Conservation (phyloP, 208 protist species). For the Acanthamoeba culbertsoni region DNA sequence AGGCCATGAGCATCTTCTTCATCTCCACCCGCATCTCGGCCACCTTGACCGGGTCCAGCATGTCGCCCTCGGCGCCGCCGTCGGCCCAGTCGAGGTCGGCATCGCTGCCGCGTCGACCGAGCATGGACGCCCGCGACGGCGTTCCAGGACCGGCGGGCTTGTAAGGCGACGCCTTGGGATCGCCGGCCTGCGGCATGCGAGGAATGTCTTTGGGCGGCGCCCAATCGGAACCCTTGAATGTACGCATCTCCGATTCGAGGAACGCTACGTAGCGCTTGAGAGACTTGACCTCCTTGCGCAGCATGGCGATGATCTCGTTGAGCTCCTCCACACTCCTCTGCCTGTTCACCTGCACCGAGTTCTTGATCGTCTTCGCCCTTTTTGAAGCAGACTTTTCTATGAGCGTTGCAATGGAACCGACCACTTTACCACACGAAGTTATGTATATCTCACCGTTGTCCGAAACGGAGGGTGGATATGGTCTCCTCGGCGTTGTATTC, state of each 20-base stretch:
- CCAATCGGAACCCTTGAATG: not conserved
- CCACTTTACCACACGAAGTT: not conserved
- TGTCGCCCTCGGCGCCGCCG: not conserved
- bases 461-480: constrained; percentile 86
- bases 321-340: constrained; percentile 74
- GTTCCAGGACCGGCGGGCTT: not conserved
- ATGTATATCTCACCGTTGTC: constrained; percentile 60
- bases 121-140: not conserved
- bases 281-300: constrained; percentile 60
- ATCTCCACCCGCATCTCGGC: constrained; percentile 54
- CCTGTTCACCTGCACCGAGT: constrained; percentile 78
- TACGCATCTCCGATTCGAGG: constrained; percentile 47
- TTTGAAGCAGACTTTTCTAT: not conserved
- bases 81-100: not conserved
- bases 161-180: not conserved
- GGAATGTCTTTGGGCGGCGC: not conserved
- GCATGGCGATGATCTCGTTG: constrained; percentile 59
- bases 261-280: constrained; percentile 55
- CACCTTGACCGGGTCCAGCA: constrained; percentile 8
- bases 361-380: constrained; percentile 80
- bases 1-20: constrained; percentile 22
- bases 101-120: not conserved
- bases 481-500: constrained; percentile 86
- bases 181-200: not conserved
- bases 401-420: not conserved